A percentile compares a stretch with the other conserved stretches of the same genome.
Evolutionary conservation across 164 flowering plant genomes (phyloP).

Genomic region (Tinospora cordifolia): DNA sequence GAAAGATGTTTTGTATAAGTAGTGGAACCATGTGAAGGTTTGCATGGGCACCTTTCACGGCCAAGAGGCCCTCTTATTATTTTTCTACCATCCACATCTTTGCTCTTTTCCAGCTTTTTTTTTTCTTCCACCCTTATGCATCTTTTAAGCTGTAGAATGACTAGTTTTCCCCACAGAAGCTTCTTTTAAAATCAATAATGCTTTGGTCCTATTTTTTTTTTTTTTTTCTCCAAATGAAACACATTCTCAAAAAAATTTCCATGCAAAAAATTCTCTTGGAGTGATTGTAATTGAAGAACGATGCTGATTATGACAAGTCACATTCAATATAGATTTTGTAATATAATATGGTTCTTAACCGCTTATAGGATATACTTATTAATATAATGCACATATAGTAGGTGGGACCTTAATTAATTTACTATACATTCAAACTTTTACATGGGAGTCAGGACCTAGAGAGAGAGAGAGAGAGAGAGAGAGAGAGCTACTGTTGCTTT

Average conservation of each 20-base stretch:
- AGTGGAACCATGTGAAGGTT: conserved; percentile 1
- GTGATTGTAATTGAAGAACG: no score
- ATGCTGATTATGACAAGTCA: not conserved
- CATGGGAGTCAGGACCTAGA: not conserved
- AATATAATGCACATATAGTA: not conserved
- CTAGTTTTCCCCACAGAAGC: conserved; percentile 1
- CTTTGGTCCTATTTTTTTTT: conserved; percentile 2
- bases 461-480: not conserved
- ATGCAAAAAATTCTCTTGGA: no score
- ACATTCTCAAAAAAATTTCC: not conserved
- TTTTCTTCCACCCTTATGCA: not conserved
- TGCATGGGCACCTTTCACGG: not conserved
- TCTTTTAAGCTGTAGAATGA: conserved; percentile 2
- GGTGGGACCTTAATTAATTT: conserved; percentile 2
- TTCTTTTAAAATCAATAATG: conserved; percentile 1
- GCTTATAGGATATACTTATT: not conserved
- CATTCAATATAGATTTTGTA: not conserved
- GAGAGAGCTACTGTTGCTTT: not conserved
- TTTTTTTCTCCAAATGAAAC: not conserved
- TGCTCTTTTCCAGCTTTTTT: not conserved
- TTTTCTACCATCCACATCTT: not conserved
- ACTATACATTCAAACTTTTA: not conserved
- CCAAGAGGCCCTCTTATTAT: not conserved
- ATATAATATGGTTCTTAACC: not conserved
- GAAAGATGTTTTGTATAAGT: not conserved